A percentile compares a stretch with the other conserved stretches of the same genome.
phyloP scores from a whole-genome alignment of 2,329 filamentous ascomycete genomes.

The Thielaviopsis populi region DNA sequence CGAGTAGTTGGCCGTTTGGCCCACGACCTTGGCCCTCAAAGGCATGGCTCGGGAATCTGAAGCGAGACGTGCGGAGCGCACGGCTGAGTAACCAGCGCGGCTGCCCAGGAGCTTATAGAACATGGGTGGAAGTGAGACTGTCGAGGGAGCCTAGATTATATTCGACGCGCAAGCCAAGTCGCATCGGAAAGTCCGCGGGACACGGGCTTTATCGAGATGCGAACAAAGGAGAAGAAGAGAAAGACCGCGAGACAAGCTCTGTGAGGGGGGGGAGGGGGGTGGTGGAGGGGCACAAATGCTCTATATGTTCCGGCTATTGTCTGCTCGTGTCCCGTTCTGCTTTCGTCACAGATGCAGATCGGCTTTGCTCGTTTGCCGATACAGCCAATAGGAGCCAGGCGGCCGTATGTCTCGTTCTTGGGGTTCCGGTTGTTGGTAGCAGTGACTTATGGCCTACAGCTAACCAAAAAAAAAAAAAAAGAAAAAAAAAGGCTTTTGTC shows the following conservation, averaged over 20 bases:
- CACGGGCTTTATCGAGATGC: conserved; percentile 36
- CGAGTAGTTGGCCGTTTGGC: conserved; percentile 11
- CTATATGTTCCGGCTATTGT: not conserved
- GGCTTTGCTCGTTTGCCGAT: not conserved
- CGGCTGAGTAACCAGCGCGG: conserved; percentile 39
- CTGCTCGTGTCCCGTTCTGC: not conserved
- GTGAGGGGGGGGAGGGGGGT: too few species aligned
- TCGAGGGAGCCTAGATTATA: conserved; percentile 2
- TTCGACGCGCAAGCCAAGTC: conserved; percentile 6
- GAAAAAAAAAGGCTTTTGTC: not conserved
- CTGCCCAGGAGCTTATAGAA: conserved; percentile 8
- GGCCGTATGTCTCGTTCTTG: not conserved
- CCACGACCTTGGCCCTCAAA: conserved; percentile 54
- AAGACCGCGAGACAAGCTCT: not conserved
- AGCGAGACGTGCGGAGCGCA: conserved; percentile 29
- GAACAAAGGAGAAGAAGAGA: conserved; percentile 20
- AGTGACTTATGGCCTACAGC: not conserved
- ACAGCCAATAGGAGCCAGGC: not conserved
- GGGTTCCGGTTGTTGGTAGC: not conserved
- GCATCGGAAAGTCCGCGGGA: conserved; percentile 9
- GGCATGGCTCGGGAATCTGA: conserved; percentile 46
- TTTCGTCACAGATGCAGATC: not conserved
- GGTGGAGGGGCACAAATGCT: conserved; percentile 1
- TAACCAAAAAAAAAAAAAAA: too few species aligned
- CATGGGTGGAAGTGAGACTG: conserved; percentile 9